A percentile compares a stretch with the other conserved stretches of the same genome.
Evolutionary conservation across 1,284 basidiomycete species (phyloP).

Genomic region (Earliella scabrosa): DNA sequence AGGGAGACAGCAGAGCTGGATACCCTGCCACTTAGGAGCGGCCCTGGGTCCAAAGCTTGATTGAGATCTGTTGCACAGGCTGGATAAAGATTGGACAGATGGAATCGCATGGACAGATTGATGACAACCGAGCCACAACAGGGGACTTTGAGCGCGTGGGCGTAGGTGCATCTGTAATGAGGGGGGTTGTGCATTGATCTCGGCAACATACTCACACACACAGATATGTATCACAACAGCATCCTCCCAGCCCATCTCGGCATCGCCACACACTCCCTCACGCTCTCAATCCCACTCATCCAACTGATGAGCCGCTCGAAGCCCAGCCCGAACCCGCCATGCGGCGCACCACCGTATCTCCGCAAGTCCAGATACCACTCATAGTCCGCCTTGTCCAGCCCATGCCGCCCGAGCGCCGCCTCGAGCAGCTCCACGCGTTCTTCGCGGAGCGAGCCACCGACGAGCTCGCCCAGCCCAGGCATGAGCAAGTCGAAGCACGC

Average conservation of each 20-base stretch:
- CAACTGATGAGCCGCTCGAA: slow-evolving; percentile 88
- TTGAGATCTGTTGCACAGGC: no score
- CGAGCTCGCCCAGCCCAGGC: slow-evolving; percentile 88
- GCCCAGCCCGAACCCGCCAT: slow-evolving; percentile 93
- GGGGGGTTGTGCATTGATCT: no score
- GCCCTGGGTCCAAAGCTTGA: no score
- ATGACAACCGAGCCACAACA: no score
- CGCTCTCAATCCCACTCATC: slow-evolving; percentile 83
- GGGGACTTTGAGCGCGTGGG: no score
- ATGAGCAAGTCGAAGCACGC: slow-evolving; percentile 96
- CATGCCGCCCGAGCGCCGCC: slow-evolving; percentile 53
- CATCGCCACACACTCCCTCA: slow-evolving; percentile 89
- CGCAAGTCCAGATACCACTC: slow-evolving; percentile 88
- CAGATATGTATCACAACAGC: slow-evolving; percentile 49
- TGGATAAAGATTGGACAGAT: no score
- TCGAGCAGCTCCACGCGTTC: slow-evolving; percentile 70
- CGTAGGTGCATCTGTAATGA: no score
- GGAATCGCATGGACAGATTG: no score
- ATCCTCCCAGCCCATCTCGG: slow-evolving; percentile 87
- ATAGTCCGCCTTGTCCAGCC: slow-evolving; percentile 62
- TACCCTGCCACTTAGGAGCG: no score
- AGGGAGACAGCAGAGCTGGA: no score
- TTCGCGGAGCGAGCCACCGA: slow-evolving; percentile 91
- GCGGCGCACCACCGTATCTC: slow-evolving; percentile 81
- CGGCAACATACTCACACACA: background rate